A percentile compares a stretch with the other conserved stretches of the same genome.
These are phyloP conservation scores for Eremochloa ophiuroides DNA, from an alignment of 176 grass and related monocot genomes.

Conservation along the genomic window DNA sequence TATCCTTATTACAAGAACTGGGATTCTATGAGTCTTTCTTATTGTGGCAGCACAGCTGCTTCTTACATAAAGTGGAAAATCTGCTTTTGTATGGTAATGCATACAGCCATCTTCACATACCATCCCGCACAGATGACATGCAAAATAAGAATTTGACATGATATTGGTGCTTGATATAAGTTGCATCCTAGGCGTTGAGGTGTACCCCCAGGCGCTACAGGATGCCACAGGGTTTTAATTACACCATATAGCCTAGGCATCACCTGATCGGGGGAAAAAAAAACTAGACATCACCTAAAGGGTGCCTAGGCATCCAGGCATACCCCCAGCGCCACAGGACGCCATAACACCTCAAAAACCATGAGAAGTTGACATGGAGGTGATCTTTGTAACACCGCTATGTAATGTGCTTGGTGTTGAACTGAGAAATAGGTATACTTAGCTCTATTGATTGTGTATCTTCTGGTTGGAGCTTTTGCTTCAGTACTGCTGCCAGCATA, in stretches of 20 bases:
- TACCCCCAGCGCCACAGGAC: too few relatives aligned
- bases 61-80: background rate
- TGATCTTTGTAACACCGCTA: background rate
- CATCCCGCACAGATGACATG: background rate
- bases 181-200: too few relatives aligned
- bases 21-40: background rate
- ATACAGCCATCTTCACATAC: background rate
- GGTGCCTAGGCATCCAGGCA: too few relatives aligned
- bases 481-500: background rate
- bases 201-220: too few relatives aligned
- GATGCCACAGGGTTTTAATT: too few relatives aligned
- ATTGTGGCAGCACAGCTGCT: background rate
- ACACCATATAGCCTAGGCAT: too few relatives aligned
- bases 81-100: background rate
- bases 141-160: background rate
- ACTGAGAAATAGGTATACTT: background rate
- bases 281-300: too few relatives aligned
- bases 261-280: too few relatives aligned
- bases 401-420: background rate
- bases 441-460: background rate
- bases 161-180: background rate
- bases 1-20: too few relatives aligned
- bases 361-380: background rate
- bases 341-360: too few relatives aligned
- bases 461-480: background rate